Evolutionary conservation across 192 early-diverging fungal genomes (phyloP), one percentile per base, ranked within the genome.

Genomic region (Linnemannia zychae): DNA sequence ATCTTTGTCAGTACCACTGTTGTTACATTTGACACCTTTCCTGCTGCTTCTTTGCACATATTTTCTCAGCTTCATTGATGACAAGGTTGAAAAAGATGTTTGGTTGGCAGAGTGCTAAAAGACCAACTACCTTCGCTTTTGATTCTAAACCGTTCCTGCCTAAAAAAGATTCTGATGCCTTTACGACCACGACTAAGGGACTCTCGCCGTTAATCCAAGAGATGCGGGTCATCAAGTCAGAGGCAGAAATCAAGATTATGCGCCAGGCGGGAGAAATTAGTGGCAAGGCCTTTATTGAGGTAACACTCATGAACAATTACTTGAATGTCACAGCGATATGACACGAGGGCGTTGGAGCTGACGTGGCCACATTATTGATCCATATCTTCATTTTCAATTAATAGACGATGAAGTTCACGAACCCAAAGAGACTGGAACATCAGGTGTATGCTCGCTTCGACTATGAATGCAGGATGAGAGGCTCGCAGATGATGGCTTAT

Each of bases 171-270:
- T 85, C 83, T 46, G 83, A 85, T 40, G 44, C 71, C 5, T 76
- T 85, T 60, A 24, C 73, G 6, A 63, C 57, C 28, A 33, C 82
- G 11, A 77, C 83, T 47, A 85, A 79, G 65, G 22, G 38, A 1
- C 76, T 85, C 18, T 92, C 90, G n/a, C 89, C 91, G n/a, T 22
- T 94, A 12, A 79, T 98, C 18, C 94, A 97, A 65, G 88, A 95
- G 53, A 86, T 95, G 60, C 90, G 98, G 16, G 80, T 96, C 71
- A 87, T 95, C 79, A 99, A 99, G 85, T 94, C 93, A 24, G 81
- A 87, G 22, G 86, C 92, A 22, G 98, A 99, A 87, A 90, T 96
- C 38, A 88, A 87, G 31, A 75, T 98, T 20, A 95, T 99, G 94
- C 90, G 93, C 38, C 79, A 94, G 68, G 92, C 94, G 1, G 94